Conservation (phyloP, 2,329 filamentous ascomycete species). For the Exserohilum rostratum region DNA sequence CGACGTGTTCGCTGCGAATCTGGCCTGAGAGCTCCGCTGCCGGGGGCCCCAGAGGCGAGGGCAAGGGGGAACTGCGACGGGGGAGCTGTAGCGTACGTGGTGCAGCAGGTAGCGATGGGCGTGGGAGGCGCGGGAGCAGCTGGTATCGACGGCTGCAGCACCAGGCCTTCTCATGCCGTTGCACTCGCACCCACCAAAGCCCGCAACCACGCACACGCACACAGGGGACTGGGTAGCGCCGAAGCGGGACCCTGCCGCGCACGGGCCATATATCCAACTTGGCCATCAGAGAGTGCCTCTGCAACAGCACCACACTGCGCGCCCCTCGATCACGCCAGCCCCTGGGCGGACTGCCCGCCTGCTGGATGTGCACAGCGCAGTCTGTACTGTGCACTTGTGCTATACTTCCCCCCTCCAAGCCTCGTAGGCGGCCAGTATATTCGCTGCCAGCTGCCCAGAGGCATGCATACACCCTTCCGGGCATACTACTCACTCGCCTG, state of each 20-base stretch:
- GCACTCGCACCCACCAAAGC: too few species aligned
- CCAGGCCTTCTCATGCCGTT: slow-evolving; percentile 10
- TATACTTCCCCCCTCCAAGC: neutral
- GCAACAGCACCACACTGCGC: neutral
- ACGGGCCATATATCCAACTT: slow-evolving; percentile 10
- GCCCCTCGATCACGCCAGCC: neutral
- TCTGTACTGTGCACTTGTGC: neutral
- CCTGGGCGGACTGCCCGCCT: neutral
- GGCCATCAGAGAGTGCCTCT: slow-evolving; percentile 1
- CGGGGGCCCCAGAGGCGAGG: slow-evolving; percentile 13
- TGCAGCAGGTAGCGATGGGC: slow-evolving; percentile 2
- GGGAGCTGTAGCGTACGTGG: neutral
- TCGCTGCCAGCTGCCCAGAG: neutral
- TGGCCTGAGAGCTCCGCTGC: slow-evolving; percentile 30
- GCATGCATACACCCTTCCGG: neutral
- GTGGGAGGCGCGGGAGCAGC: slow-evolving; percentile 8
- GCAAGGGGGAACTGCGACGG: neutral
- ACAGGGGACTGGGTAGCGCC: slow-evolving; percentile 19
- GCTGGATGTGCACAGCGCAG: too few species aligned
- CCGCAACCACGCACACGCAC: too few species aligned
- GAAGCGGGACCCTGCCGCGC: slow-evolving; percentile 12
- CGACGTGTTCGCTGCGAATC: slow-evolving; percentile 23
- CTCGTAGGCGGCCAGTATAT: neutral
- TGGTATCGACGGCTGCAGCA: slow-evolving; percentile 7
- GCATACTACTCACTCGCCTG: neutral